phyloP scores from a whole-genome alignment of 2,329 filamentous ascomycete genomes.

The Emmonsia crescens region DNA sequence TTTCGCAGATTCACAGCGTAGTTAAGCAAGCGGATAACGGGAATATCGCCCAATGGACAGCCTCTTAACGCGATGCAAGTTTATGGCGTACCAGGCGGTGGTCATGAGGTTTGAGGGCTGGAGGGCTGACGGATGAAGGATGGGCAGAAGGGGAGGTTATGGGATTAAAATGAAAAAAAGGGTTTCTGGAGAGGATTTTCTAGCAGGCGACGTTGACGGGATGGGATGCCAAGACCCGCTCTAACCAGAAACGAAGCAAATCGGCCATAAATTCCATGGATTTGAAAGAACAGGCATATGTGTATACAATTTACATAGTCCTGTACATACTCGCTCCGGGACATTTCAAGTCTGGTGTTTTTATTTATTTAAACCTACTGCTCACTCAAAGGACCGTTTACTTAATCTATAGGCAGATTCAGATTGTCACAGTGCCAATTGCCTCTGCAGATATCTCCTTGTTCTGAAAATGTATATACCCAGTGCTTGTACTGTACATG shows the following conservation, averaged over 20 bases:
- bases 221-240: not conserved
- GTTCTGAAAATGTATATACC: too few relatives aligned
- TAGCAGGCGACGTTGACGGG: not conserved
- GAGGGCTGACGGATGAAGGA: not conserved
- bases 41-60: not conserved
- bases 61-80: not conserved
- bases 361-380: too few relatives aligned
- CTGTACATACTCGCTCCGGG: too few relatives aligned
- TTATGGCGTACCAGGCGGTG: not conserved
- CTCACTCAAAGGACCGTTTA: too few relatives aligned
- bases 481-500: too few relatives aligned
- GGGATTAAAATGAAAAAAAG: not conserved
- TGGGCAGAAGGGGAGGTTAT: not conserved
- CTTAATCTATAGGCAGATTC: too few relatives aligned
- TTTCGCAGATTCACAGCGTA: not conserved
- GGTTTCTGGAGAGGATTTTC: not conserved
- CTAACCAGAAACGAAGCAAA: not conserved
- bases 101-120: not conserved
- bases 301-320: too few relatives aligned
- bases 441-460: too few relatives aligned
- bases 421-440: too few relatives aligned
- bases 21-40: not conserved
- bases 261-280: not conserved
- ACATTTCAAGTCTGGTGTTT: too few relatives aligned
- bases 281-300: too few relatives aligned